Percentiles rank a stretch among this genome's conserved stretches.
phyloP scores from a whole-genome alignment of 176 grass and related monocot genomes.

The Aegilops longissima region DNA sequence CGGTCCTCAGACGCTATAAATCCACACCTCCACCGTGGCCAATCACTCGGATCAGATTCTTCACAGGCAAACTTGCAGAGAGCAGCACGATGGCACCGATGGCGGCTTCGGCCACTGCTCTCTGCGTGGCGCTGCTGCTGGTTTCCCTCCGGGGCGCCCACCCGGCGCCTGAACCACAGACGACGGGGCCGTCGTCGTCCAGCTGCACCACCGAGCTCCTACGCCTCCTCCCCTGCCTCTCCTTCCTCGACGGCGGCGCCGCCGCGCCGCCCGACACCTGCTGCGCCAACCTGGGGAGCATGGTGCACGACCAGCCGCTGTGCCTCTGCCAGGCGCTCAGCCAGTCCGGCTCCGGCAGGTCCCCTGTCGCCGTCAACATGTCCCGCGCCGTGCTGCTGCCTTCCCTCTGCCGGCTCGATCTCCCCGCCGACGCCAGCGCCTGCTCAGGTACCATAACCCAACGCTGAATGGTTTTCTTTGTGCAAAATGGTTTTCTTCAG shows the following conservation, averaged over 20 bases:
- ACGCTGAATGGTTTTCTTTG: neutral
- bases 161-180: neutral
- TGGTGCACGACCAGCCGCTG: slow-evolving; percentile 60
- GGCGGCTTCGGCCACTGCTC: neutral
- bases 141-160: neutral
- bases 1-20: slow-evolving; percentile 29
- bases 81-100: slow-evolving; percentile 4
- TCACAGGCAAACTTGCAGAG: neutral
- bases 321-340: slow-evolving; percentile 75
- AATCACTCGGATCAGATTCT: neutral
- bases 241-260: slow-evolving; percentile 40
- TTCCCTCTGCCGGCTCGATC: slow-evolving; percentile 61
- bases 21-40: neutral
- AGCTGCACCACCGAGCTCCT: slow-evolving; percentile 46
- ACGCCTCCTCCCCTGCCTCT: slow-evolving; percentile 62
- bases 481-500: neutral
- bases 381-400: slow-evolving; percentile 56
- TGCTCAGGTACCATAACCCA: slow-evolving; percentile 45
- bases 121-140: slow-evolving; percentile 17
- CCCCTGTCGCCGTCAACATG: slow-evolving; percentile 61
- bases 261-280: slow-evolving; percentile 54
- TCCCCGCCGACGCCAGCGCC: slow-evolving; percentile 30
- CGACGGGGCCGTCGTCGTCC: slow-evolving; percentile 2
- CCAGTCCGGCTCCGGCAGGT: slow-evolving; percentile 35
- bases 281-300: slow-evolving; percentile 63